Conservation (phyloP, 352 stramenopile species). For the Globisporangium alternatum region DNA sequence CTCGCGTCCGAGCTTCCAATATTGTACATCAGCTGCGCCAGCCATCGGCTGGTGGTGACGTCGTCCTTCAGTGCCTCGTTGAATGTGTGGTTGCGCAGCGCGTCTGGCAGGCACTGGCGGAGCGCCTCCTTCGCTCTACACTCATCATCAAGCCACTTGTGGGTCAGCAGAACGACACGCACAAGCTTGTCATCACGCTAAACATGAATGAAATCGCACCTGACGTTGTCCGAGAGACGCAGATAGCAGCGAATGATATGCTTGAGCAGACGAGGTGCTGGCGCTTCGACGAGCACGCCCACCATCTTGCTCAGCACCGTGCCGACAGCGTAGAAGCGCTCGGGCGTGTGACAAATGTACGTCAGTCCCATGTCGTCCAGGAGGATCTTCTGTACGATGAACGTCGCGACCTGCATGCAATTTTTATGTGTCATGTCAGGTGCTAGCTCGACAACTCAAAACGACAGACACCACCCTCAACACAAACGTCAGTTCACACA, state of each 20-base stretch:
- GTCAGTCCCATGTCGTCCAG: conserved; percentile 97
- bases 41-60: conserved; percentile 95
- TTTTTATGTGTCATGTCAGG: not conserved
- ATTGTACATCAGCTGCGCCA: conserved; percentile 94
- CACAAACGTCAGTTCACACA: conserved; percentile 14
- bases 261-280: conserved; percentile 95
- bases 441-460: not conserved
- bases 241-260: conserved; percentile 99
- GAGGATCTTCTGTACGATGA: conserved; percentile 99
- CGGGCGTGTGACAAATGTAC: conserved; percentile 98
- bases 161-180: conserved; percentile 3
- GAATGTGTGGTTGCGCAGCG: conserved; percentile 96
- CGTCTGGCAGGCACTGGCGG: conserved; percentile 92
- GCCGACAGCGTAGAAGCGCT: conserved; percentile 88
- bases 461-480: not conserved
- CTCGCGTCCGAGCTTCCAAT: conserved; percentile 39
- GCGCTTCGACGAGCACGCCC: conserved; percentile 88
- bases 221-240: conserved; percentile 87
- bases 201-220: conserved; percentile 8
- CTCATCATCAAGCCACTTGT: not conserved
- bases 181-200: not conserved
- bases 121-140: conserved; percentile 95
- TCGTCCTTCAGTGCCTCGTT: conserved; percentile 93
- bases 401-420: conserved; percentile 92
- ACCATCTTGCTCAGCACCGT: conserved; percentile 98